Percentiles rank a stretch among this genome's conserved stretches.
Conservation (phyloP, 805 yeast species). For the Yarrowia sp. region DNA sequence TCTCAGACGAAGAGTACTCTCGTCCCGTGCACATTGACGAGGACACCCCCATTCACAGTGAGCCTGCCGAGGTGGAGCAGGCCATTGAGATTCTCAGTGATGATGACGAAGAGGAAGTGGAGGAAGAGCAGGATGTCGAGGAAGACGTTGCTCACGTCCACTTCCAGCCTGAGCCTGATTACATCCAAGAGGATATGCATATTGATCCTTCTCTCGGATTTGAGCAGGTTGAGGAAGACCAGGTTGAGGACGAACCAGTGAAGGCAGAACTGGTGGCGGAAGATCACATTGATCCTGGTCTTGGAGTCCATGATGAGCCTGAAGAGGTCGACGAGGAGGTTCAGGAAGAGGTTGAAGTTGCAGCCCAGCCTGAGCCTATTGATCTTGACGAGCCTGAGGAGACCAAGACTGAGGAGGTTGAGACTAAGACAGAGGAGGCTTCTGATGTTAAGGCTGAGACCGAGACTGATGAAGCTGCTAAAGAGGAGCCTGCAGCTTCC, state of each 20-base stretch:
- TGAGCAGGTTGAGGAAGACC: neutral
- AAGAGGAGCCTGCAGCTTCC: too few relatives aligned
- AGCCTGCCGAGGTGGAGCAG: neutral
- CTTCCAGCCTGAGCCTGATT: neutral
- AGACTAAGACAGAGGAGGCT: too few relatives aligned
- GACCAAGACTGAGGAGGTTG: neutral
- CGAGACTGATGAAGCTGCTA: neutral
- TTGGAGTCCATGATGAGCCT: neutral
- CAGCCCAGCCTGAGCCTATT: neutral
- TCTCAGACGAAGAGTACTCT: conserved; percentile 17
- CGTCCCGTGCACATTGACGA: conserved; percentile 4
- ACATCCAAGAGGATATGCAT: neutral
- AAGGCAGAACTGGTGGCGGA: too few relatives aligned
- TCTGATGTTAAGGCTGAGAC: neutral
- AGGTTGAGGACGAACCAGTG: neutral
- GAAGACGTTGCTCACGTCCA: neutral
- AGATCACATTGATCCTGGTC: neutral
- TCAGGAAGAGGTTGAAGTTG: neutral
- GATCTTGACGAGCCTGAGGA: neutral
- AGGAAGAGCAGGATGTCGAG: neutral
- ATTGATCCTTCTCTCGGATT: conserved; percentile 21
- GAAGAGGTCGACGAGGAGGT: neutral
- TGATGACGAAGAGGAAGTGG: neutral
- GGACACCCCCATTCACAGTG: neutral
- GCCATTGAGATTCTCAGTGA: conserved; percentile 25